Conservation (phyloP, 1,284 basidiomycete genomes). For the Prillingera fragicola region DNA sequence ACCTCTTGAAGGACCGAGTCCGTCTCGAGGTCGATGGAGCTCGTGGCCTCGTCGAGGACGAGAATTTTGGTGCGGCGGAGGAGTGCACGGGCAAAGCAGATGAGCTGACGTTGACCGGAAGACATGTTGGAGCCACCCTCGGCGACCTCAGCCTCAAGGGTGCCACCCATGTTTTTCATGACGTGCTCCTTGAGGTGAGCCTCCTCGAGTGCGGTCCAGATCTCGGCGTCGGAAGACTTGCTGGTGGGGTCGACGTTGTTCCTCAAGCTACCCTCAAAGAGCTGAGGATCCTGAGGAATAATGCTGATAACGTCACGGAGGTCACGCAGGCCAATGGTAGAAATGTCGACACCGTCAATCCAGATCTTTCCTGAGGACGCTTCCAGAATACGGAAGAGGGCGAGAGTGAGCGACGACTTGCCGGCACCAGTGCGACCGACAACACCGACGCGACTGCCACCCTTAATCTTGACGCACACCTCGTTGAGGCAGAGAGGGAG, state of each 20-base stretch:
- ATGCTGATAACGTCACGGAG: slow-evolving; percentile 65
- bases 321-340: slow-evolving; percentile 74
- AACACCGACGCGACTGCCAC: slow-evolving; percentile 76
- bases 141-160: slow-evolving; percentile 67
- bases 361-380: slow-evolving; percentile 68
- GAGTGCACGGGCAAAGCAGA: slow-evolving; percentile 76
- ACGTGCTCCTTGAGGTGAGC: slow-evolving; percentile 59
- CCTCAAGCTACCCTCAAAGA: slow-evolving; percentile 76
- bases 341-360: slow-evolving; percentile 79
- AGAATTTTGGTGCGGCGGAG: slow-evolving; percentile 76
- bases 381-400: slow-evolving; percentile 63
- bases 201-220: slow-evolving; percentile 75
- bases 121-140: slow-evolving; percentile 77
- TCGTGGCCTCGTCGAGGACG: slow-evolving; percentile 69
- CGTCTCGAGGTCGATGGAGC: slow-evolving; percentile 75
- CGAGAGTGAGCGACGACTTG: slow-evolving; percentile 69
- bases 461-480: slow-evolving; percentile 59
- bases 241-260: slow-evolving; percentile 44
- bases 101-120: slow-evolving; percentile 74
- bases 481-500: slow-evolving; percentile 71
- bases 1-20: slow-evolving; percentile 59
- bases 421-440: slow-evolving; percentile 85
- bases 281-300: slow-evolving; percentile 75
- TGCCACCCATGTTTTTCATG: slow-evolving; percentile 59
- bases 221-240: slow-evolving; percentile 64